These are phyloP conservation scores for Hirsutella minnesotensis DNA, from an alignment of 2,329 filamentous ascomycete genomes.

Conservation along the genomic window DNA sequence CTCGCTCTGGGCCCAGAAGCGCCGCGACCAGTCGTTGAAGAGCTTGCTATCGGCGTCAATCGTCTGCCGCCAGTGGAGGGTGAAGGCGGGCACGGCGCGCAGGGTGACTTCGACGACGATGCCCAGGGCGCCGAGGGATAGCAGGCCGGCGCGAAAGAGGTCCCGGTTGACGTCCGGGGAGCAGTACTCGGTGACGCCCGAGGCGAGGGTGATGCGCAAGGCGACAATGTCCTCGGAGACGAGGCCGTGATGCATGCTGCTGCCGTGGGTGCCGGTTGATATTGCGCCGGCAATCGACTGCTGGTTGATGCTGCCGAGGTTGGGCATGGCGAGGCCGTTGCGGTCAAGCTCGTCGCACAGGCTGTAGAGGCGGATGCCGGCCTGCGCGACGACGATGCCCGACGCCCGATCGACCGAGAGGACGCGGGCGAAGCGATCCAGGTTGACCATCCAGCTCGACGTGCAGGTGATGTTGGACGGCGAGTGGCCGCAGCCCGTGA, in stretches of 20 bases:
- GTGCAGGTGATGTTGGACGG: slow-evolving; percentile 88
- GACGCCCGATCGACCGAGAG: slow-evolving; percentile 55
- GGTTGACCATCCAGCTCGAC: slow-evolving; percentile 86
- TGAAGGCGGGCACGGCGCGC: slow-evolving; percentile 66
- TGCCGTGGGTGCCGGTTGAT: slow-evolving; percentile 86
- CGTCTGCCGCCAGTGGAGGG: slow-evolving; percentile 77
- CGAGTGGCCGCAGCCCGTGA: slow-evolving; percentile 85
- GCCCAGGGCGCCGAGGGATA: slow-evolving; percentile 81
- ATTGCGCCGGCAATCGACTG: slow-evolving; percentile 91
- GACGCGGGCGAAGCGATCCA: slow-evolving; percentile 70
- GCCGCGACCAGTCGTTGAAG: slow-evolving; percentile 57
- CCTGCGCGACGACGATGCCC: slow-evolving; percentile 63
- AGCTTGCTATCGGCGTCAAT: slow-evolving; percentile 60
- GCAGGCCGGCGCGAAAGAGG: slow-evolving; percentile 76
- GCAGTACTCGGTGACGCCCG: slow-evolving; percentile 64
- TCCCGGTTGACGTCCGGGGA: slow-evolving; percentile 56
- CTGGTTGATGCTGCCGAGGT: slow-evolving; percentile 87
- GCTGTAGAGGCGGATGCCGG: slow-evolving; percentile 72
- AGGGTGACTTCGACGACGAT: slow-evolving; percentile 87
- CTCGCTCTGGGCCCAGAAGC: slow-evolving; percentile 73
- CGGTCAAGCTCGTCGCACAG: slow-evolving; percentile 64
- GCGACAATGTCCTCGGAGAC: slow-evolving; percentile 67
- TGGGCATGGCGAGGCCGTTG: slow-evolving; percentile 74
- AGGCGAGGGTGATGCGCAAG: slow-evolving; percentile 70
- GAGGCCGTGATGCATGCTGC: slow-evolving; percentile 71